These are phyloP conservation scores for Salix viminalis DNA, from an alignment of 345 rosid genomes.

Conservation along the genomic window DNA sequence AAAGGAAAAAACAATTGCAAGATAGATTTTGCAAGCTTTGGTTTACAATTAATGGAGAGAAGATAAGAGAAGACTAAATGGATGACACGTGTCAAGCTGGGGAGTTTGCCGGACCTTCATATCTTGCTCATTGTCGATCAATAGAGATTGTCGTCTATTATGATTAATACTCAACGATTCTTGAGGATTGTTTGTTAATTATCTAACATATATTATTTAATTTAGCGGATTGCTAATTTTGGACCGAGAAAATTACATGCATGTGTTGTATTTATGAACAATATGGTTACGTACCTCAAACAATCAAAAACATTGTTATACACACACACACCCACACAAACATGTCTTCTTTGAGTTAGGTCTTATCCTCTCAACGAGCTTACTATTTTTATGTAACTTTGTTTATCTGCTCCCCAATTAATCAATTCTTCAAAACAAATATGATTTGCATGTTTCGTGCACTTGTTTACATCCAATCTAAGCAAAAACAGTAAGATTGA, in stretches of 20 bases:
- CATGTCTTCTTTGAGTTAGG: too few relatives aligned
- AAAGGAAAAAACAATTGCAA: too few relatives aligned
- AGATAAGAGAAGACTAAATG: not conserved
- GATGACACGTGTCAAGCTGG: not conserved
- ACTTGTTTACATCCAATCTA: too few relatives aligned
- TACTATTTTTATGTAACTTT: too few relatives aligned
- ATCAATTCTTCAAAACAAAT: too few relatives aligned
- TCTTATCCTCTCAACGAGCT: too few relatives aligned
- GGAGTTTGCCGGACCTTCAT: not conserved
- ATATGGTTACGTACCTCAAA: not conserved
- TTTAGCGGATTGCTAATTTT: not conserved
- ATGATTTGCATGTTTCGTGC: too few relatives aligned
- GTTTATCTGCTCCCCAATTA: too few relatives aligned
- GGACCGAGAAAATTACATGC: not conserved
- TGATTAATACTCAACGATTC: not conserved
- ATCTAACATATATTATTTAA: not conserved
- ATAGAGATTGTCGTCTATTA: not conserved
- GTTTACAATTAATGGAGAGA: not conserved
- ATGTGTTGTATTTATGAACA: not conserved
- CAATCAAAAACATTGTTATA: not conserved
- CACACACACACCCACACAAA: too few relatives aligned
- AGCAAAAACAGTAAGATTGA: too few relatives aligned
- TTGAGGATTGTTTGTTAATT: not conserved
- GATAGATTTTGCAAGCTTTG: not conserved
- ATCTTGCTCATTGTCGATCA: not conserved